Evolutionary conservation across 768 basidiomycete species (phyloP), one percentile per base, ranked within the genome.

Genomic region (Leucocoprinus birnbaumii): DNA sequence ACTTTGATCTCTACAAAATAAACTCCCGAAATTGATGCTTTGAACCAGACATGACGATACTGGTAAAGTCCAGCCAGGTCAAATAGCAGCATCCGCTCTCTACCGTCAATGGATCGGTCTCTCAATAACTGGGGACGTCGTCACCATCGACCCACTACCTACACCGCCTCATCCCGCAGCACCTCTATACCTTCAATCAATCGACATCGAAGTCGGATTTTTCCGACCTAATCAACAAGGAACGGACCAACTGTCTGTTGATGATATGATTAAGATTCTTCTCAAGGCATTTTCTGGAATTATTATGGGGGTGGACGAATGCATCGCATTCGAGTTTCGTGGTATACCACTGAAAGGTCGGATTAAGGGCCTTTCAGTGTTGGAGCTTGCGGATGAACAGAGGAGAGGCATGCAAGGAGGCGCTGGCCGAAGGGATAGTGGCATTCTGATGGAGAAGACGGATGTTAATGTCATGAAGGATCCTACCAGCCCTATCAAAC

Each of bases 101-200:
- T 91, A 94, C 56, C 83, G 97, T 9, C 85, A 91, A 72, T 99
- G 94, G 94, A 88, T 94, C 41, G 87, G 86, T 4, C 77, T 98
- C 6, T 93, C 93, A 14, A 69, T 88, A 38, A 69, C 76, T 2
- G 93, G 93, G 0, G 94, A 97, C 65, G 65, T 75, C 13, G 87
- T 91, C 50, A 80, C 86, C 14, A 77, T 96, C 37, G 85, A 89
- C 53, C 69, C 80, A 2, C 77, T 91, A 19, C 75, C 81, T 14
- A 66, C 79, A 6, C 74, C 81, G 26, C 79, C 81, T 0, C 73
- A 79, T 48, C 75, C 76, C 14, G 57, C 66, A 13, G 73, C 80
- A 9, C 80, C 83, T 14, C 69, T 83, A 5, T 95, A 83, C 68
- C 75, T 96, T 14, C 83, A 87, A 60, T 85, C 85, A 2, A 71